Evolutionary conservation across 2,329 filamentous ascomycete genomes (phyloP), one percentile per base, ranked within the genome.

Genomic region (Massarina eburnea): DNA sequence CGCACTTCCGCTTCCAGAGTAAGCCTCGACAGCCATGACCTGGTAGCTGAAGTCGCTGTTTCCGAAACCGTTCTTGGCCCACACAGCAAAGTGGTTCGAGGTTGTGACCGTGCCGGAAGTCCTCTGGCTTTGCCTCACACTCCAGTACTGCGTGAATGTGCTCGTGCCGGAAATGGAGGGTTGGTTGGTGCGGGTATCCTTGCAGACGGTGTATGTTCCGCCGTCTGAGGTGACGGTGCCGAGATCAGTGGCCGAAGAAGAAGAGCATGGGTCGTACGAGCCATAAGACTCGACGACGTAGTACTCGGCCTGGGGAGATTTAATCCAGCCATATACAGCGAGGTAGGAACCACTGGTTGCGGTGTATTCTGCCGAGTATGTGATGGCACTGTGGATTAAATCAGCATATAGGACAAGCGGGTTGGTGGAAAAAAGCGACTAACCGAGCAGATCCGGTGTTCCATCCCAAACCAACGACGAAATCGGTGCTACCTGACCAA

Each of bases 311-410:
- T 80, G 67, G 0, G 77, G 77, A 52, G 71, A 71, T 12, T 62
- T 70, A 3, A 76, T 79, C 78, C 80, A 83, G 24, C 80, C 80
- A 52, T 83, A 82, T 22, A 82, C 61, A 14, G 79, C 57, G 15
- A 65, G 54, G 20, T 61, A 61, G 8, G 52, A 57, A 12, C 57
- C 59, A 0, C 56, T 55, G 33, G 55, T 50, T 42, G 55, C 47
- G n/a, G 47, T 42, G 55, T 66, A 60, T n/a, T 51, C 51, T n/a
- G 56, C 55, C 15, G 46, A 44, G 38, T 59, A 60, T 39, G 45
- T 54, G 38, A 61, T 54, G 12, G 45, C 44, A 10, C 51, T 58
- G 30, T 1, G 10, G 26, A 24, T 40, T n/a, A 15, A 14, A 9
- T 30, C 15, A 30, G 27, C 15, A 30, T 10, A 12, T 12, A 30